phyloP scores from a whole-genome alignment of 2,329 filamentous ascomycete species.

The Cercospora sp. region DNA sequence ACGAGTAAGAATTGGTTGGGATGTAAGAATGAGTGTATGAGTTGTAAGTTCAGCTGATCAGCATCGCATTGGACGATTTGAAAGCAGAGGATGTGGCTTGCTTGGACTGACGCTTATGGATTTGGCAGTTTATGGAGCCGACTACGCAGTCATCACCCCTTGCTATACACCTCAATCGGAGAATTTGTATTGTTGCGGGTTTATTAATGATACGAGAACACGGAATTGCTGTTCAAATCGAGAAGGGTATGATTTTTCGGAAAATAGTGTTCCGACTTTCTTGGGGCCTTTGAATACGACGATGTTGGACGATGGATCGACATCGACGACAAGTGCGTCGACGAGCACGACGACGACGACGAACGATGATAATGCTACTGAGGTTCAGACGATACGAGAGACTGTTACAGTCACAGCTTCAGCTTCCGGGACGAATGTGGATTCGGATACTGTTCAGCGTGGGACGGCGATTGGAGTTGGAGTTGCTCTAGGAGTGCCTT shows the following conservation, averaged over 20 bases:
- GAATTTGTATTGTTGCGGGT: neutral
- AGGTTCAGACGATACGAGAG: neutral
- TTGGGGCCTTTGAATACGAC: neutral
- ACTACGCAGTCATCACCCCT: neutral
- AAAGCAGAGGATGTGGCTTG: too few species aligned
- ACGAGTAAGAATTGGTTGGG: neutral
- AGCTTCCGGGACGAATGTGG: neutral
- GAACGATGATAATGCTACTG: neutral
- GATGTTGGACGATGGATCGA: neutral
- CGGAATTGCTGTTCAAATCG: neutral
- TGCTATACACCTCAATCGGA: neutral
- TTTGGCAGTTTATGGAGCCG: neutral
- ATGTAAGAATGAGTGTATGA: neutral
- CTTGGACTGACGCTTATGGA: too few species aligned
- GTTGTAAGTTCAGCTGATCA: neutral
- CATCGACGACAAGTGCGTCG: neutral
- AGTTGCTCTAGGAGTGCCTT: neutral
- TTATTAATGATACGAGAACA: neutral
- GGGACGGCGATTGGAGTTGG: neutral
- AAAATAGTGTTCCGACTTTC: neutral
- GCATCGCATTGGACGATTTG: too few species aligned
- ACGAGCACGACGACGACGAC: neutral
- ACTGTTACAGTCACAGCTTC: neutral
- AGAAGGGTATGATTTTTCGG: neutral
- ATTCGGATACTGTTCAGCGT: neutral